Evolutionary conservation across 129 eudicot genomes (phyloP).

Genomic region (Mikania micrantha): DNA sequence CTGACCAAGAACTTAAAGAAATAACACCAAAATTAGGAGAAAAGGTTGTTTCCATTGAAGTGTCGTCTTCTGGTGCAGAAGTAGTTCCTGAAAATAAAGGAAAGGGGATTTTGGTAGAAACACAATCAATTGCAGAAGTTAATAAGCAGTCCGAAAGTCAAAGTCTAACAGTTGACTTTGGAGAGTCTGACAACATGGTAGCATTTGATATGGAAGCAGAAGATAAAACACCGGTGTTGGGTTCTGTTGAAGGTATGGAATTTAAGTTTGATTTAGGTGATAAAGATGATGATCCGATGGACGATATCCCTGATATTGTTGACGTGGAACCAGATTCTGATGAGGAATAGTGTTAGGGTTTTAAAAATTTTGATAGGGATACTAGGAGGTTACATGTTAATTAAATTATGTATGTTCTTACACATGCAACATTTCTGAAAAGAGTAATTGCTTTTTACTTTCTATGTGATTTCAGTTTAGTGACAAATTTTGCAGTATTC

Average conservation of each 20-base stretch:
- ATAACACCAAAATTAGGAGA: slow-evolving; percentile 13
- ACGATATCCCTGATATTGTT: slow-evolving; percentile 72
- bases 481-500: not conserved
- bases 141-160: slow-evolving; percentile 5
- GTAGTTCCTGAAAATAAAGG: slow-evolving; percentile 17
- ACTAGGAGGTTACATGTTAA: not conserved
- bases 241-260: slow-evolving; percentile 6
- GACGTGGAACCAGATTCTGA: slow-evolving; percentile 94
- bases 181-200: slow-evolving; percentile 4
- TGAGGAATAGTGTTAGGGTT: slow-evolving; percentile 17
- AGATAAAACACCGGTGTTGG: not conserved
- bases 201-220: not conserved
- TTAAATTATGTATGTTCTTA: slow-evolving; percentile 4
- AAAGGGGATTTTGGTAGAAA: slow-evolving; percentile 32
- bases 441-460: not conserved
- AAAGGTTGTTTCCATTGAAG: slow-evolving; percentile 11
- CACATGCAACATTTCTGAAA: not conserved
- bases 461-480: not conserved
- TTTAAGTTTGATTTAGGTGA: slow-evolving; percentile 23
- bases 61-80: slow-evolving; percentile 5
- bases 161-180: slow-evolving; percentile 10
- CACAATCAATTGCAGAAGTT: slow-evolving; percentile 9
- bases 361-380: slow-evolving; percentile 16
- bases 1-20: slow-evolving; percentile 16
- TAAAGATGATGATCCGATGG: slow-evolving; percentile 35